Base-by-base conservation (phyloP, 2,329 filamentous ascomycete species). In the Xylariaceae sp. region DNA sequence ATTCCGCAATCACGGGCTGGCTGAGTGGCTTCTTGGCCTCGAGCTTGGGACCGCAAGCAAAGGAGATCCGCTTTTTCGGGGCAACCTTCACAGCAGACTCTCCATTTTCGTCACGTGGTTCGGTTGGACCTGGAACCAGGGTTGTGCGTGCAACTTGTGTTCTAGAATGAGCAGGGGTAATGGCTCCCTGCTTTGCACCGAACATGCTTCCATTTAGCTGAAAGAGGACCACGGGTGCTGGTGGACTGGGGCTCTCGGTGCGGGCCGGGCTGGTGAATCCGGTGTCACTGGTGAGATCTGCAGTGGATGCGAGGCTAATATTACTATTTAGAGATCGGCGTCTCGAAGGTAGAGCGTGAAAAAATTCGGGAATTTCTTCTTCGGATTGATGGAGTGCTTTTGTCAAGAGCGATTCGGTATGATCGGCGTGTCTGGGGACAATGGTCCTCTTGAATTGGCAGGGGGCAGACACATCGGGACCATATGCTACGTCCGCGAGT, bases 261-360 rank as follows among this genome's bases (percentile, higher is more conserved):
- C 91, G 82, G n/a, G 90, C 88, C 48, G 93, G 92, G 69, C 91
- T 97, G 15, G 92, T 96, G 60, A 95, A 77, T 60, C 90, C 92
- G 59, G 90, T 94, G 69, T 97, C 94, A 74, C 92, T 97, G n/a
- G 92, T 97, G 59, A 97, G 80, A 65, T 97, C 93, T 44, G 89
- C 89, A 2, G 91, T 95, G 1, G 92, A 96, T 51, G 89, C 82
- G 61, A 88, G 76, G 75, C 92, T 96, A 66, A 86, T 78, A 70
- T 88, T 93, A 78, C 90, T 95, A 72, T 87, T 88, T 67, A 88
- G 86, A 61, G 89, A 93, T 61, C 85, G 79, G 66, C 81, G 77
- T 60, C 82, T 76, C 39, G 74, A 72, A 18, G 70, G 72, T n/a
- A 68, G 65, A 47, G 75, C 66, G 49, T 73, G 70, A 10, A 73